Conservation (phyloP, 441 rosid genomes). For the Gossypium davidsonii region DNA sequence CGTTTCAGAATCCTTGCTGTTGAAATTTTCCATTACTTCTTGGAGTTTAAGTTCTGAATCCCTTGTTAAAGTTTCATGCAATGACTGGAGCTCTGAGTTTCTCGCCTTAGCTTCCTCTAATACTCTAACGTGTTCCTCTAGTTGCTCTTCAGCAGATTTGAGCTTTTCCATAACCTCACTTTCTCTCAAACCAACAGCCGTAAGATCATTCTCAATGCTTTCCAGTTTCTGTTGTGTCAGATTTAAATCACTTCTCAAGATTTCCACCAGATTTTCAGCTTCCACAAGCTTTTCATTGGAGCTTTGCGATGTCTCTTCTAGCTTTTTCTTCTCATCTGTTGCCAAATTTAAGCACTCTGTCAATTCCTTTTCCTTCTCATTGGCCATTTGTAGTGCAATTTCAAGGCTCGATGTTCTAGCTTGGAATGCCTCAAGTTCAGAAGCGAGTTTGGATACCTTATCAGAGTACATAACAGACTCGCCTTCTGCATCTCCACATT, state of each 20-base stretch:
- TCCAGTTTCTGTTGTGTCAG: constrained; percentile 58
- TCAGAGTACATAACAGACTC: constrained; percentile 43
- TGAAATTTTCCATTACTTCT: constrained; percentile 39
- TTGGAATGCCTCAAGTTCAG: constrained; percentile 69
- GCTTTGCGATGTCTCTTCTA: constrained; percentile 50
- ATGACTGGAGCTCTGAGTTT: constrained; percentile 56
- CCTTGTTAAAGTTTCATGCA: constrained; percentile 43
- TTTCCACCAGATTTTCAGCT: constrained; percentile 60
- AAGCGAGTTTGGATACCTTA: constrained; percentile 55
- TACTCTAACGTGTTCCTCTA: constrained; percentile 45
- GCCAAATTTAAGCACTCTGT: constrained; percentile 47
- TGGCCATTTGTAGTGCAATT: constrained; percentile 52
- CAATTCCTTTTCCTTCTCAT: constrained; percentile 59
- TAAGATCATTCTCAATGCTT: constrained; percentile 57
- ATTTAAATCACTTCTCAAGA: constrained; percentile 60
- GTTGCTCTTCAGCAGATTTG: constrained; percentile 62
- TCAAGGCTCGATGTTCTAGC: constrained; percentile 67
- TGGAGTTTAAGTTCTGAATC: constrained; percentile 57
- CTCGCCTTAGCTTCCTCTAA: constrained; percentile 49
- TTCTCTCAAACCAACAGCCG: constrained; percentile 56
- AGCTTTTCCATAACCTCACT: constrained; percentile 65
- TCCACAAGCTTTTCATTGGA: constrained; percentile 51
- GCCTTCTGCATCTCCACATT: constrained; percentile 54
- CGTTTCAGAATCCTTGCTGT: constrained; percentile 51
- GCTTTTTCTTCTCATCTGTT: constrained; percentile 58